Evolutionary conservation across 1,284 basidiomycete genomes (phyloP), one percentile per base, ranked within the genome.

Genomic region (Boletus mariae): DNA sequence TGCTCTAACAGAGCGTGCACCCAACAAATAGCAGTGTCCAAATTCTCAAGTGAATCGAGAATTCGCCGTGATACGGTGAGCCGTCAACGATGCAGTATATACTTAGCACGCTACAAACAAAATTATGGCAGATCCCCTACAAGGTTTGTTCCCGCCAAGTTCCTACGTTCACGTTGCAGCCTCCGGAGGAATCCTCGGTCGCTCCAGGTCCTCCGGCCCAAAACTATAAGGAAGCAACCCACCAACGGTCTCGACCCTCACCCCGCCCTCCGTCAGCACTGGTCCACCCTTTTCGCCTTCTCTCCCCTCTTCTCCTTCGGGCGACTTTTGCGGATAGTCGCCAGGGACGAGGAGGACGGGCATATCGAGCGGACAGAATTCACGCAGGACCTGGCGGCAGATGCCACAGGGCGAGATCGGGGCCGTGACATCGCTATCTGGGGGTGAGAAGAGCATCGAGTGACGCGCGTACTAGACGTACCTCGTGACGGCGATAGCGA

Each of bases 311-410:
- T 13, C 31, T 7, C 13, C 54, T 20, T 26, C 28, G 10, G 32
- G 9, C 17, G n/a, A 2, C 15, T 37, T 67, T 46, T 74, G 67
- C 1, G 77, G 77, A 66, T 92, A 94, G 55, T 84, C 80, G 1
- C 79, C 79, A 0, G 88, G 84, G 10, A 94, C 79, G 54, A 97
- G 83, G 23, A 90, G 73, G 45, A 97, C 78, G 0, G 92, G 92
- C 71, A 87, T 89, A 26, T 84, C 71, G 38, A 83, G 79, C 7
- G 80, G 68, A 65, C 91, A 92, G 67, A 97, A 97, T 68, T 98
- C 94, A 52, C 93, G 84, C 49, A 97, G 81, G 51, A 95, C 80
- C 68, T 98, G 94, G 10, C 94, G 84, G 64, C 94, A 98, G 58
- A 95, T 85, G 7, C 94, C 94, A 69, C 94, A 98, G 0, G 93